Percentiles rank a stretch among this genome's conserved stretches.
Conservation (phyloP, 83 land plant species). For the Diphasiastrum complanatum region DNA sequence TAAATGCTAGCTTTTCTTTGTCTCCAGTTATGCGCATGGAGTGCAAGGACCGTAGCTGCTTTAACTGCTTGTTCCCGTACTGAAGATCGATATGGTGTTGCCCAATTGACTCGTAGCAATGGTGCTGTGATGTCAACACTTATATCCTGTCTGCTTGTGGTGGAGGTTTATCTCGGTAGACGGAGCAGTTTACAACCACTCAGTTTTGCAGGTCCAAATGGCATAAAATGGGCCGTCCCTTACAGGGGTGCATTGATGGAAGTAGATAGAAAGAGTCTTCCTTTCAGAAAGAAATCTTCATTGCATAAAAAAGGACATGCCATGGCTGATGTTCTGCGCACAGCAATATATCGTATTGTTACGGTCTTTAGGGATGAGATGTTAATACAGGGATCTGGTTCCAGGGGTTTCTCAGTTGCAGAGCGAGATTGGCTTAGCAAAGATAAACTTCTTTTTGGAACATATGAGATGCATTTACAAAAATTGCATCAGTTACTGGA, state of each 20-base stretch:
- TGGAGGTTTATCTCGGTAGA: slow-evolving; percentile 86
- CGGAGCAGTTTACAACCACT: slow-evolving; percentile 55
- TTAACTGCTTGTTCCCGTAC: slow-evolving; percentile 63
- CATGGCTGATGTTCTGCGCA: slow-evolving; percentile 73
- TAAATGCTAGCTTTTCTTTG: neutral
- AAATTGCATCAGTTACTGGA: slow-evolving; percentile 62
- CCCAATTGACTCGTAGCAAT: slow-evolving; percentile 85
- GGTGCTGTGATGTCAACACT: slow-evolving; percentile 61
- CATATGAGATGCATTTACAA: slow-evolving; percentile 63
- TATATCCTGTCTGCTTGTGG: slow-evolving; percentile 68
- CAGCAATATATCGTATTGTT: slow-evolving; percentile 71
- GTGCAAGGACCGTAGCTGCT: slow-evolving; percentile 55
- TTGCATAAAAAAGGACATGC: slow-evolving; percentile 64
- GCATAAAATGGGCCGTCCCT: slow-evolving; percentile 79
- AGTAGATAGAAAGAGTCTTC: slow-evolving; percentile 26
- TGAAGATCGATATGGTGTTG: slow-evolving; percentile 88
- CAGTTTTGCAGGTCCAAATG: slow-evolving; percentile 47
- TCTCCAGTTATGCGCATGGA: slow-evolving; percentile 79
- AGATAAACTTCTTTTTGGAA: slow-evolving; percentile 60
- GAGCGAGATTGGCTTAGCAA: slow-evolving; percentile 80
- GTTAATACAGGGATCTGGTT: slow-evolving; percentile 27
- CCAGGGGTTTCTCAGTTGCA: slow-evolving; percentile 39
- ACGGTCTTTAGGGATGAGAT: slow-evolving; percentile 72
- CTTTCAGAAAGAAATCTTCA: slow-evolving; percentile 42
- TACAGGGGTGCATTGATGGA: slow-evolving; percentile 30